These are phyloP conservation scores for Chrysoporthe austroafricana DNA, from an alignment of 2,329 filamentous ascomycete species.

Conservation along the genomic window DNA sequence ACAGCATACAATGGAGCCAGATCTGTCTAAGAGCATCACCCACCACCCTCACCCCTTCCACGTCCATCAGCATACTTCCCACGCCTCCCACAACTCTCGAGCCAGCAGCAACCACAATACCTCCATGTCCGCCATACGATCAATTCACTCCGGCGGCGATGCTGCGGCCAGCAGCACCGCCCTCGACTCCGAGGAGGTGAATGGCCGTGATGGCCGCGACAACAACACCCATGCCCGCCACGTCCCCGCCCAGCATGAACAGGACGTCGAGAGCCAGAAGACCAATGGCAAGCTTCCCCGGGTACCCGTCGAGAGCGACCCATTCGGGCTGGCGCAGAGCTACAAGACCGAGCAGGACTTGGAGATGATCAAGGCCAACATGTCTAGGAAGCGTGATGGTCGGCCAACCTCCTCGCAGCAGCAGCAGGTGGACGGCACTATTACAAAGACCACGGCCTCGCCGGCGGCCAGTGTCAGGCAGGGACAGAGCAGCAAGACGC, in stretches of 20 bases:
- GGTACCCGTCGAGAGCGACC: conserved; percentile 71
- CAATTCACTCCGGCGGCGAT: conserved; percentile 35
- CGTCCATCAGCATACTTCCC: conserved; percentile 39
- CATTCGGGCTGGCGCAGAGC: conserved; percentile 75
- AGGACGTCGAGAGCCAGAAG: conserved; percentile 55
- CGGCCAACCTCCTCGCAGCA: conserved; percentile 35
- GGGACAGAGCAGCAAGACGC: conserved; percentile 23
- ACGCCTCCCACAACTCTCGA: conserved; percentile 17
- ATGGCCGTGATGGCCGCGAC: conserved; percentile 40
- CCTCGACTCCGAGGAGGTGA: conserved; percentile 44
- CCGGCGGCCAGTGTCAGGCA: conserved; percentile 23
- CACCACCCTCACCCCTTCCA: conserved; percentile 51
- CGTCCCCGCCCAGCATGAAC: conserved; percentile 30
- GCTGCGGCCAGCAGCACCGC: conserved; percentile 49
- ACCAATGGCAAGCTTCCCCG: conserved; percentile 53
- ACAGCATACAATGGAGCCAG: conserved; percentile 41
- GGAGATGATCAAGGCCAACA: conserved; percentile 77
- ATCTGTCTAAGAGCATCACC: conserved; percentile 46
- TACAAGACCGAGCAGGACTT: conserved; percentile 81
- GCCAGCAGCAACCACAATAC: conserved; percentile 30
- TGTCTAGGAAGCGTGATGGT: conserved; percentile 72
- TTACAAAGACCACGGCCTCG: conserved; percentile 23
- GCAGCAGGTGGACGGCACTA: conserved; percentile 27
- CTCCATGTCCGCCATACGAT: conserved; percentile 30
- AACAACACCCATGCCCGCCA: conserved; percentile 46